Percentiles rank a stretch among this genome's conserved stretches.
These are phyloP conservation scores for Furcasterigmium sp. DNA, from an alignment of 2,329 filamentous ascomycete genomes.

Conservation along the genomic window DNA sequence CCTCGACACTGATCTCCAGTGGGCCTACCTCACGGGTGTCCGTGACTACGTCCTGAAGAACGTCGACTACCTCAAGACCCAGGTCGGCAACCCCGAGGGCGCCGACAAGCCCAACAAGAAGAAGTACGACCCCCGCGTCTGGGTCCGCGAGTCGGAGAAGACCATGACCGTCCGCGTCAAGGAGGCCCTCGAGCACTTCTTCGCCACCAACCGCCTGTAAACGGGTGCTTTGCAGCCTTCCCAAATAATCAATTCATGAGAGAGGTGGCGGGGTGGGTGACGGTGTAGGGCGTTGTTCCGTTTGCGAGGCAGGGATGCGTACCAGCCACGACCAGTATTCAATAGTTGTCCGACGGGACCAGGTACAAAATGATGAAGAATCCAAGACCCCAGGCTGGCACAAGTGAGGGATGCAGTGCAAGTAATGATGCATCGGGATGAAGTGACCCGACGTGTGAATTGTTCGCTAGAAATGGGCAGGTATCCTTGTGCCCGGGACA, in stretches of 20 bases:
- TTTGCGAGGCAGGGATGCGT: no score
- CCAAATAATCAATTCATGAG: no score
- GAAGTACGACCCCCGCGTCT: conserved; percentile 78
- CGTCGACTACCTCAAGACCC: conserved; percentile 80
- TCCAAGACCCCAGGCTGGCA: no score
- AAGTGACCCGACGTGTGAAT: no score
- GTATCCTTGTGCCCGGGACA: background rate
- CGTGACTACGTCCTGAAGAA: conserved; percentile 92
- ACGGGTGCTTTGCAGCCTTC: background rate
- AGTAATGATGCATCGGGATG: no score
- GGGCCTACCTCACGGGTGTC: conserved; percentile 86
- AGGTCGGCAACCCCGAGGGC: conserved; percentile 93
- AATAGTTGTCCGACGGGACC: no score
- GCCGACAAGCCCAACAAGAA: conserved; percentile 99
- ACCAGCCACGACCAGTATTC: no score
- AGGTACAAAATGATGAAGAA: no score
- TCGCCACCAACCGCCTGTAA: conserved; percentile 75
- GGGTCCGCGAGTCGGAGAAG: conserved; percentile 97
- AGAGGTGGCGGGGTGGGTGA: no score
- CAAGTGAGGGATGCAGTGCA: no score
- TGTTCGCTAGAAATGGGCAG: background rate
- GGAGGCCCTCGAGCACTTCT: conserved; percentile 87
- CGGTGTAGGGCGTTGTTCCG: no score
- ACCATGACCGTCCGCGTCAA: conserved; percentile 80
- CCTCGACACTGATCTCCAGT: conserved; percentile 97